phyloP scores from a whole-genome alignment of 2,329 filamentous ascomycete genomes.

The Pseudogymnoascus sp. region DNA sequence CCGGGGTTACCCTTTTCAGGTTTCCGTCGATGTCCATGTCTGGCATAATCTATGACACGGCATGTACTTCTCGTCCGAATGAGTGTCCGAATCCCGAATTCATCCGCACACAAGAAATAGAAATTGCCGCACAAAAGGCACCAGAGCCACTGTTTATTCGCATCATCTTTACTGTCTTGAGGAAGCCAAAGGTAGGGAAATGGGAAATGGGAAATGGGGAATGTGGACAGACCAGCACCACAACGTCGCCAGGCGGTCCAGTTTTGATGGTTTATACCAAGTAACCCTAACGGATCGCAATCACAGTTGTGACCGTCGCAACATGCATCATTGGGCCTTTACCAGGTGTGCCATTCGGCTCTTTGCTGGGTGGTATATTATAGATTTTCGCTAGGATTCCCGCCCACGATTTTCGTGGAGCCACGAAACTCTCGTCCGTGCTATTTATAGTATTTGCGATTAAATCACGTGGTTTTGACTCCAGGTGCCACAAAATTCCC shows the following conservation, averaged over 20 bases:
- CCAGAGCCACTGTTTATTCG: not conserved
- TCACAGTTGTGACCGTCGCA: not conserved
- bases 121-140: not conserved
- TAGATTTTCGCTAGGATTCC: not conserved
- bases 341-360: not conserved
- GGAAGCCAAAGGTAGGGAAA: not conserved
- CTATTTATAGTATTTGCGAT: not conserved
- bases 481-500: not conserved
- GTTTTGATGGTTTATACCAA: not conserved
- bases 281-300: not conserved
- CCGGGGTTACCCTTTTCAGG: not conserved
- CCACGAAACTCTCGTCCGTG: not conserved
- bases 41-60: not conserved
- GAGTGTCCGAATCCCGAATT: not conserved
- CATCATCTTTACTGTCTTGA: not conserved
- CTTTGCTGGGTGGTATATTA: too few species aligned
- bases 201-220: not conserved
- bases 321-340: not conserved
- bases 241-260: not conserved
- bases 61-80: not conserved
- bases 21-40: too few species aligned
- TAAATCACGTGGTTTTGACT: not conserved
- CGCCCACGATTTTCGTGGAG: not conserved
- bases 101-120: not conserved
- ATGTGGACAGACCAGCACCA: not conserved